These are phyloP conservation scores for Phlyctochytrium planicorne DNA, from an alignment of 192 early-diverging fungal genomes.

Conservation along the genomic window DNA sequence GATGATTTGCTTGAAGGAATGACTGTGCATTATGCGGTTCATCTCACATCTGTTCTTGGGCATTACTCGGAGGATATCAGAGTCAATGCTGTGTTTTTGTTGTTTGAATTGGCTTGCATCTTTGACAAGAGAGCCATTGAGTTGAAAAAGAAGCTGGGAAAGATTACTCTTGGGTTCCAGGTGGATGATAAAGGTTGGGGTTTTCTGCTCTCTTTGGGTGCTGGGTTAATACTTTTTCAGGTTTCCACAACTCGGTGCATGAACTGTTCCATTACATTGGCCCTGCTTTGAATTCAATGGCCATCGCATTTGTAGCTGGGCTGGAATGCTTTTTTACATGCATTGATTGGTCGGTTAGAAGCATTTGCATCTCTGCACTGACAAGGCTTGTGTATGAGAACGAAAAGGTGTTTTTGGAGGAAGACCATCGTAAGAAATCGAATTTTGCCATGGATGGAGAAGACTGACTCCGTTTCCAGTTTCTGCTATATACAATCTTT, in stretches of 20 bases:
- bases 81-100: constrained; percentile 37
- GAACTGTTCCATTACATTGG: constrained; percentile 52
- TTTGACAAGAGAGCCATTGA: constrained; percentile 31
- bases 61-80: constrained; percentile 41
- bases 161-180: constrained; percentile 36
- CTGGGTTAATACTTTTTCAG: constrained; percentile 28
- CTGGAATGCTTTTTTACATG: constrained; percentile 56
- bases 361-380: constrained; percentile 55
- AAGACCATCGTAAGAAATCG: constrained; percentile 44
- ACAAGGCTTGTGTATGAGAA: constrained; percentile 50
- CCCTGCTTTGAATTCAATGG: constrained; percentile 41
- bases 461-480: constrained; percentile 25
- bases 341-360: constrained; percentile 46
- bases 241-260: constrained; percentile 41
- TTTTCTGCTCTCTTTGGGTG: background rate
- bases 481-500: constrained; percentile 59
- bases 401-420: constrained; percentile 54
- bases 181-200: constrained; percentile 41
- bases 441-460: background rate
- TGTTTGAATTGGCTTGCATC: constrained; percentile 38
- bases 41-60: constrained; percentile 48
- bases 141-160: constrained; percentile 31
- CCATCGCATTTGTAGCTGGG: constrained; percentile 55
- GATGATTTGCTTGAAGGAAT: constrained; percentile 34
- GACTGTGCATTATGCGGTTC: constrained; percentile 46